Conservation (phyloP, 352 stramenopile species). For the Phytophthora crassamura region DNA sequence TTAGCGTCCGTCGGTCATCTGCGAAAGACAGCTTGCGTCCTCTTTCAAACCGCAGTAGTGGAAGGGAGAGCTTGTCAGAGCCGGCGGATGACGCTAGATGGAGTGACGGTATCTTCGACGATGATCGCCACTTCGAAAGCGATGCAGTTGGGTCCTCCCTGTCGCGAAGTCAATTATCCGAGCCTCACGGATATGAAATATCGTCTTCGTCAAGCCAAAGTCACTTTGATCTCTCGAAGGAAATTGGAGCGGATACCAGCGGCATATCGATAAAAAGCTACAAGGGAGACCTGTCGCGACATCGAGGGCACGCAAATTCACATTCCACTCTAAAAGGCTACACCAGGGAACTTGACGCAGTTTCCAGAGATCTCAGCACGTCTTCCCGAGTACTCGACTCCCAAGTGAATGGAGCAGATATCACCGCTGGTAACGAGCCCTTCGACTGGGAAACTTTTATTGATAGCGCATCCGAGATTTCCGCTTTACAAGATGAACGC, state of each 20-base stretch:
- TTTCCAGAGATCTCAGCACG: conserved; percentile 26
- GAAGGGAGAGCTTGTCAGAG: conserved; percentile 30
- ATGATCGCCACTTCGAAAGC: conserved; percentile 38
- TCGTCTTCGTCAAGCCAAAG: conserved; percentile 20
- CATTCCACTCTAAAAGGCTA: conserved; percentile 17
- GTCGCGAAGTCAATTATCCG: conserved; percentile 65
- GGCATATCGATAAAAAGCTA: conserved; percentile 10
- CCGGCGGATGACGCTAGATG: conserved; percentile 27
- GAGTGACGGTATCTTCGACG: conserved; percentile 36
- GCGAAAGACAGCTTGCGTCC: neutral
- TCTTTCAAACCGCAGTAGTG: conserved; percentile 17
- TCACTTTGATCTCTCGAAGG: conserved; percentile 26
- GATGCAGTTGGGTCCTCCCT: conserved; percentile 52
- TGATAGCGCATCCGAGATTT: conserved; percentile 55
- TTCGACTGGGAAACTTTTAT: conserved; percentile 79
- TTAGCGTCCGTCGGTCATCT: conserved; percentile 28
- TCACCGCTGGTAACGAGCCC: conserved; percentile 24
- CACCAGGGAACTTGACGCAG: conserved; percentile 28
- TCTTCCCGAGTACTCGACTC: conserved; percentile 19
- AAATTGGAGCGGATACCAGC: conserved; percentile 14
- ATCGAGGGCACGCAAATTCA: conserved; percentile 12
- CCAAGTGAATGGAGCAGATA: conserved; percentile 20
- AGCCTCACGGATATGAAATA: conserved; percentile 33
- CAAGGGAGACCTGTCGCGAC: neutral
- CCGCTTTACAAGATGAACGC: conserved; percentile 30